Conservation (phyloP, 1,284 basidiomycete genomes). For the Takashimella tepidaria region DNA sequence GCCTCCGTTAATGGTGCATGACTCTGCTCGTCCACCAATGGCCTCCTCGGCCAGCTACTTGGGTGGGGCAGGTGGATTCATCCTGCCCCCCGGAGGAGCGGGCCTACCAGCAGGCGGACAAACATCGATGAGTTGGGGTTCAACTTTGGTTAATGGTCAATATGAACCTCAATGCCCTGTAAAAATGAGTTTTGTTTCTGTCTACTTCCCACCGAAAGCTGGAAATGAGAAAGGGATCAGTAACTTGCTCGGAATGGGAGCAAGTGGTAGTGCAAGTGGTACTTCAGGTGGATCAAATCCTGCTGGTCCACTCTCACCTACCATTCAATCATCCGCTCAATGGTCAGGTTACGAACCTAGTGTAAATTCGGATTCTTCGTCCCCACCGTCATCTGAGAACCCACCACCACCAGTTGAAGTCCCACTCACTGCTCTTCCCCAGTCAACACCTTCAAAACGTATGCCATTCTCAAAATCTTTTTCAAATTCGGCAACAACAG, state of each 20-base stretch:
- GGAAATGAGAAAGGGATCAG: neutral
- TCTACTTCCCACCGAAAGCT: conserved; percentile 33
- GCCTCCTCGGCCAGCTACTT: conserved; percentile 23
- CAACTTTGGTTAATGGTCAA: conserved; percentile 39
- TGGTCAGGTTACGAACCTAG: conserved; percentile 23
- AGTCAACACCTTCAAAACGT: conserved; percentile 15
- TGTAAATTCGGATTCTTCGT: conserved; percentile 18
- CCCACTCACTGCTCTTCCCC: conserved; percentile 19
- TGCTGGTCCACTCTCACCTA: neutral
- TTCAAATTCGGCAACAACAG: conserved; percentile 9
- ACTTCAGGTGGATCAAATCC: neutral
- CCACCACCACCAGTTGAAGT: conserved; percentile 17
- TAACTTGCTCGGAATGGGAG: conserved; percentile 19
- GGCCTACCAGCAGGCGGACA: conserved; percentile 16
- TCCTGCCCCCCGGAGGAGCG: conserved; percentile 12
- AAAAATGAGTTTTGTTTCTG: conserved; percentile 35
- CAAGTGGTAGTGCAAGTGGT: neutral
- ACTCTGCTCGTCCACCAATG: conserved; percentile 4
- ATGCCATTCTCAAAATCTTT: conserved; percentile 21
- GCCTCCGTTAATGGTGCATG: conserved; percentile 22
- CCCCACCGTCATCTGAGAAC: conserved; percentile 18
- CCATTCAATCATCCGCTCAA: neutral
- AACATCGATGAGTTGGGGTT: conserved; percentile 31
- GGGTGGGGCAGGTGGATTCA: conserved; percentile 27
- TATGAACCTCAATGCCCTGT: conserved; percentile 32